Percentiles rank a stretch among this genome's conserved stretches.
phyloP scores from a whole-genome alignment of 2,329 filamentous ascomycete species.

The Daldinia sp. region DNA sequence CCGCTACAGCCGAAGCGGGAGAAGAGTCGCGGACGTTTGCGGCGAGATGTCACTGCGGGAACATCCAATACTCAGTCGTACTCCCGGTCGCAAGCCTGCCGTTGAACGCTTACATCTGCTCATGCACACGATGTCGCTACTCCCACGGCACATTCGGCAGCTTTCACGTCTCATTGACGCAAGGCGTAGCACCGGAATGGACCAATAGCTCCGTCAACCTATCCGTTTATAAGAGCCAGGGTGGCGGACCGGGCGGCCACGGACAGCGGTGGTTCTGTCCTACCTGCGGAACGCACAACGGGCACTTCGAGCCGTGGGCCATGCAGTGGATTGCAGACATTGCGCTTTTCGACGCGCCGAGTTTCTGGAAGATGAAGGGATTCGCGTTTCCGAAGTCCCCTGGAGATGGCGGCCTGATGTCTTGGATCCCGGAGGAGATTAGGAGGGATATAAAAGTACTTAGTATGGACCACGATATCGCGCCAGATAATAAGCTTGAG shows the following conservation, averaged over 20 bases:
- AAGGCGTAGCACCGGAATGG: slow-evolving; percentile 50
- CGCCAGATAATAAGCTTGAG: slow-evolving; percentile 44
- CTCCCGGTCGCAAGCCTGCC: slow-evolving; percentile 51
- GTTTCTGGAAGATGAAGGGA: slow-evolving; percentile 49
- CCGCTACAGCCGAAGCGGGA: background rate
- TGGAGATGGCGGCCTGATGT: slow-evolving; percentile 50
- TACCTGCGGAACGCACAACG: slow-evolving; percentile 55
- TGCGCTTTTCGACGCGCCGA: slow-evolving; percentile 50
- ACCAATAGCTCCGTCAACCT: slow-evolving; percentile 47
- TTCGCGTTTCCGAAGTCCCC: slow-evolving; percentile 50
- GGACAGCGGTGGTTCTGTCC: slow-evolving; percentile 55
- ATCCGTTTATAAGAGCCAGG: slow-evolving; percentile 48
- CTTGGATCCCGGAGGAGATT: slow-evolving; percentile 49
- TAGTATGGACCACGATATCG: slow-evolving; percentile 39
- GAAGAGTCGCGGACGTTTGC: slow-evolving; percentile 46
- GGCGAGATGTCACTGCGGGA: slow-evolving; percentile 57
- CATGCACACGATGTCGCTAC: slow-evolving; percentile 56
- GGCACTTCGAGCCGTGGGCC: slow-evolving; percentile 46
- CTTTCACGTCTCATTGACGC: slow-evolving; percentile 52
- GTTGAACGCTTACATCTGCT: slow-evolving; percentile 54
- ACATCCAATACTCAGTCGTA: slow-evolving; percentile 53
- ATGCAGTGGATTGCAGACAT: slow-evolving; percentile 51
- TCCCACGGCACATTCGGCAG: slow-evolving; percentile 52
- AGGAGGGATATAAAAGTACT: slow-evolving; percentile 6
- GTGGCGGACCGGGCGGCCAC: slow-evolving; percentile 19